phyloP scores from a whole-genome alignment of 139 green algal species.

The Picochlorum costavermella region DNA sequence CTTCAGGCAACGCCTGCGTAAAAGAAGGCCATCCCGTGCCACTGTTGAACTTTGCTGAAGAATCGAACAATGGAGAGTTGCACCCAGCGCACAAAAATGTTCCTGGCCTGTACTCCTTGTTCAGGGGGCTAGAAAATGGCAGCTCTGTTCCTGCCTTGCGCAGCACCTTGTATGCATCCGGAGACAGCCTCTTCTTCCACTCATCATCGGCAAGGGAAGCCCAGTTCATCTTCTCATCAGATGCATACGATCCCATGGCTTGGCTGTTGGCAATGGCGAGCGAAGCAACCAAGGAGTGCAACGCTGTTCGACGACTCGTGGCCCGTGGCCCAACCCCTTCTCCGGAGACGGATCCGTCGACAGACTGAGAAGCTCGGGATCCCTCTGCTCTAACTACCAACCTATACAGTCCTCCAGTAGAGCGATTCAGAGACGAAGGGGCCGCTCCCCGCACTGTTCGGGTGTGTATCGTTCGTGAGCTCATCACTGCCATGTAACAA shows the following conservation, averaged over 20 bases:
- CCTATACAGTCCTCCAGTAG: too few relatives aligned
- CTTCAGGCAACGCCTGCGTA: conserved; percentile 23
- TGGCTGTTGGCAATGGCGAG: background rate
- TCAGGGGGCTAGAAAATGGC: conserved; percentile 35
- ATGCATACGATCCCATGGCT: background rate
- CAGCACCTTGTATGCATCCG: conserved; percentile 53
- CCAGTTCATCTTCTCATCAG: background rate
- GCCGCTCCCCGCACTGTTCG: too few relatives aligned
- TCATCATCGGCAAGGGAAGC: conserved; percentile 33
- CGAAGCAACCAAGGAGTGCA: conserved; percentile 12
- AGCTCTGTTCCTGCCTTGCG: conserved; percentile 53
- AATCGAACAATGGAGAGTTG: conserved; percentile 38
- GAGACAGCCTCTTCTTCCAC: conserved; percentile 35
- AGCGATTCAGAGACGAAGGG: too few relatives aligned
- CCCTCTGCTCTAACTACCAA: too few relatives aligned
- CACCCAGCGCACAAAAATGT: conserved; percentile 52
- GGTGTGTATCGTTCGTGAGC: too few relatives aligned
- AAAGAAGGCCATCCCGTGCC: conserved; percentile 54
- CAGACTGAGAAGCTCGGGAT: too few relatives aligned
- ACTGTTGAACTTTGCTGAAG: conserved; percentile 54
- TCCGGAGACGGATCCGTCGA: too few relatives aligned
- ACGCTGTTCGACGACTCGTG: background rate
- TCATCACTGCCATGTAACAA: too few relatives aligned
- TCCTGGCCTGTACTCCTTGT: conserved; percentile 40
- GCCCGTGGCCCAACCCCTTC: background rate